Conservation (phyloP, 2,329 filamentous ascomycete genomes). For the Aaosphaeria arxii region DNA sequence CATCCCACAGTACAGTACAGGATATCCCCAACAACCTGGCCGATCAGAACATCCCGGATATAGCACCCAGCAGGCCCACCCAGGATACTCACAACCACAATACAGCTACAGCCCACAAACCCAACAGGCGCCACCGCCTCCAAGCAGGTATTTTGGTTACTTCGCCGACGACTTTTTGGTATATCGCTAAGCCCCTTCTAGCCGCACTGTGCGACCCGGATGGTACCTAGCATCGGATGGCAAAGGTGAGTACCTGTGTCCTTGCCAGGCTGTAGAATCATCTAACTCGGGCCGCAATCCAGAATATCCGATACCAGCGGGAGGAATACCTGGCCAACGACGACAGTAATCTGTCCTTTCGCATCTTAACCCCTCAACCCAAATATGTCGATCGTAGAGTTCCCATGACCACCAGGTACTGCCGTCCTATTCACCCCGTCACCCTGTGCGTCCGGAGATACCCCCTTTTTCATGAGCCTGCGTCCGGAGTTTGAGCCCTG, state of each 20-base stretch:
- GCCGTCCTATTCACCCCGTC: conserved; percentile 24
- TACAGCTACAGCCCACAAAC: conserved; percentile 1
- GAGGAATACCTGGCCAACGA: neutral
- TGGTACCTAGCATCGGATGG: conserved; percentile 39
- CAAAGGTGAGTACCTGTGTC: conserved; percentile 29
- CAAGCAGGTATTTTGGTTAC: conserved; percentile 41
- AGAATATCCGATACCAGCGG: conserved; percentile 26
- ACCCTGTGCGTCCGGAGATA: conserved; percentile 33
- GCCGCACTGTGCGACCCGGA: conserved; percentile 29
- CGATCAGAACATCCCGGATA: conserved; percentile 8
- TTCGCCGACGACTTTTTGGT: conserved; percentile 36
- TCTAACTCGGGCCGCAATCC: neutral
- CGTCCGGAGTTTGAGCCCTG: conserved; percentile 26
- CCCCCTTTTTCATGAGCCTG: conserved; percentile 28
- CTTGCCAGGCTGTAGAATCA: neutral
- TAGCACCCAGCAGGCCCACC: conserved; percentile 10
- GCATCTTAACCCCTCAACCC: neutral
- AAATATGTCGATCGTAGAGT: conserved; percentile 22
- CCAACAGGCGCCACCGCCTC: conserved; percentile 10
- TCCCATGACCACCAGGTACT: conserved; percentile 21
- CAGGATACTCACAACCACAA: conserved; percentile 24
- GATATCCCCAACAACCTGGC: too few species aligned
- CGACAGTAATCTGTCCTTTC: neutral
- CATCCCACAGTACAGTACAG: too few species aligned
- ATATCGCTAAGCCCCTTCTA: conserved; percentile 38